Base-by-base conservation (phyloP, 2,329 filamentous ascomycete genomes). In the Zymoseptoria crescenta region DNA sequence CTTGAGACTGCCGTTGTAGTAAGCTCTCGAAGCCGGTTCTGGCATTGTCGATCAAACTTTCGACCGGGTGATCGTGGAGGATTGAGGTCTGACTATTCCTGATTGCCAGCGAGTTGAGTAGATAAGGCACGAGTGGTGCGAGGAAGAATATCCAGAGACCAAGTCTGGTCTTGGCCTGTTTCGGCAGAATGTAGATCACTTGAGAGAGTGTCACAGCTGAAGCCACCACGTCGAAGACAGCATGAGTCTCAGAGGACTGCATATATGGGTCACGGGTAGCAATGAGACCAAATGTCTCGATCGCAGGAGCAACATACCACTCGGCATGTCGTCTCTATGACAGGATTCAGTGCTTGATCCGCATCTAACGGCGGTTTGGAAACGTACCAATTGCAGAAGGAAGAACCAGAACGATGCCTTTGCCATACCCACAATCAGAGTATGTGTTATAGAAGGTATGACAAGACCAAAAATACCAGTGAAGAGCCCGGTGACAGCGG, bases 101-200 rank as follows among this genome's bases (percentile, higher is more conserved):
- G 35, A 45, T 45, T 16, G 35, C 35, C 35, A 45, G 35, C 35
- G 35, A 45, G 16, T 45, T 45, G 10, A 45, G 16, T 16, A 45
- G 4, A 7, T 45, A 45, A 16, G 62, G 80, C 73, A 73, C 19
- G 48, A 56, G 20, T 10, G 55, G 29, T 21, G 55, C 55, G 27
- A 56, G 54, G 21, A 56, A 13, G 21, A 56, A 56, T 5, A 29
- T 27, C 54, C 54, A 56, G 8, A 56, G 19, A 56, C 10, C 41
- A 19, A 27, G 16, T 48, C 27, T 56, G 41, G 21, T 21, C 41
- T 50, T 56, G 16, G 54, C 24, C n/a, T 49, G 35, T 13, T 50
- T 49, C n/a, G 54, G 54, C 28, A 56, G 45, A n/a, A 51, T 19
- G 24, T 56, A 20, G 20, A 56, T 49, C 45, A 56, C 54, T 48